A percentile compares a stretch with the other conserved stretches of the same genome.
Evolutionary conservation across 2,329 filamentous ascomycete genomes (phyloP).

Genomic region (Balansia obtecta): DNA sequence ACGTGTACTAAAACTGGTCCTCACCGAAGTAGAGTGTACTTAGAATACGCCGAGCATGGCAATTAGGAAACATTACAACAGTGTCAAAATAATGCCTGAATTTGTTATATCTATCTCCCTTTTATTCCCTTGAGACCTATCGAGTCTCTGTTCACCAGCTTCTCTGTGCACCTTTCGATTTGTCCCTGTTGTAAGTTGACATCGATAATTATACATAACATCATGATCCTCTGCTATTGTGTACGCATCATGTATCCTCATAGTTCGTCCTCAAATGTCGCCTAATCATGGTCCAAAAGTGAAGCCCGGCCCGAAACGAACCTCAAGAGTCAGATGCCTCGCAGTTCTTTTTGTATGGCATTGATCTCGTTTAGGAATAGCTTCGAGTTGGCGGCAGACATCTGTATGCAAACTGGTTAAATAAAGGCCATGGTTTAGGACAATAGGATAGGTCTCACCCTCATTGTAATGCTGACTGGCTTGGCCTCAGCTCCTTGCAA

Average conservation of each 20-base stretch:
- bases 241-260: background rate
- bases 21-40: background rate
- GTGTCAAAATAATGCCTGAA: background rate
- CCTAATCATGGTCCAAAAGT: background rate
- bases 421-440: background rate
- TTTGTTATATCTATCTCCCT: background rate
- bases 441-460: conserved; percentile 29
- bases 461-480: conserved; percentile 47
- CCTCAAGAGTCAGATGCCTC: conserved; percentile 19
- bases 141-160: background rate
- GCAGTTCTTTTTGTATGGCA: conserved; percentile 38
- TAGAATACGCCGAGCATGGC: too few species aligned
- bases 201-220: conserved; percentile 1
- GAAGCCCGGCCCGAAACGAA: background rate
- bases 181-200: background rate
- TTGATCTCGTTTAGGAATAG: conserved; percentile 36
- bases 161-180: background rate
- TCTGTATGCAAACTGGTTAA: conserved; percentile 26
- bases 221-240: background rate
- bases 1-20: background rate
- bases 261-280: background rate
- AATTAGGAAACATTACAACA: too few species aligned
- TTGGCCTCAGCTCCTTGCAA: conserved; percentile 43
- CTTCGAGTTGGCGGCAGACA: conserved; percentile 41
- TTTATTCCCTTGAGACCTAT: background rate